Evolutionary conservation across 2,329 filamentous ascomycete species (phyloP).

Genomic region (Colletotrichum cereale): DNA sequence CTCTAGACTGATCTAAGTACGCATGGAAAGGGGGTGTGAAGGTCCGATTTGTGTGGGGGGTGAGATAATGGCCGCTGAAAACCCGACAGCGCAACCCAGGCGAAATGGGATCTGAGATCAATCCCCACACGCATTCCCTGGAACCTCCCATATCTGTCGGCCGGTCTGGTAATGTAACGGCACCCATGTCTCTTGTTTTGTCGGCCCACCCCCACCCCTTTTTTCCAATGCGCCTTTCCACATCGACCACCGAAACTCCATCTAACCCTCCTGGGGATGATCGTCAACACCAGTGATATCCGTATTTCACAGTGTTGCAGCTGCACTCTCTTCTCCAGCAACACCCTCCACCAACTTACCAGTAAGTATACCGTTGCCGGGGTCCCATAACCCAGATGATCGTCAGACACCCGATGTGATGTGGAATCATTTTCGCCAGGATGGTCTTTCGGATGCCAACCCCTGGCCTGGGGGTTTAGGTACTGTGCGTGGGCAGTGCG

Average conservation of each 20-base stretch:
- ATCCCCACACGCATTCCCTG: constrained; percentile 21
- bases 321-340: background rate
- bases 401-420: constrained; percentile 24
- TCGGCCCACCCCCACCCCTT: background rate
- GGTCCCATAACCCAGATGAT: constrained; percentile 8
- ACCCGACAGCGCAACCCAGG: background rate
- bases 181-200: constrained; percentile 5
- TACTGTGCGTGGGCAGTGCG: background rate
- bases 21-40: no score
- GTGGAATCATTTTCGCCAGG: constrained; percentile 31
- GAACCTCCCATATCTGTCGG: constrained; percentile 1
- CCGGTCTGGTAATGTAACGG: background rate
- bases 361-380: background rate
- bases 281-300: constrained; percentile 22
- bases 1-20: no score
- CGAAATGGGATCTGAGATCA: constrained; percentile 30
- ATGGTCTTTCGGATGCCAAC: constrained; percentile 1
- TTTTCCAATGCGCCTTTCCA: constrained; percentile 5
- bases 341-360: background rate
- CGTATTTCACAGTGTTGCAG: constrained; percentile 19
- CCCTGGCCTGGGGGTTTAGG: background rate
- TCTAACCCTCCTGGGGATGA: constrained; percentile 20
- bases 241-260: constrained; percentile 9
- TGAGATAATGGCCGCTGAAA: no score
- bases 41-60: no score